Base-by-base conservation (phyloP, 1,139 yeast species). In the Suhomyces terraborum region DNA sequence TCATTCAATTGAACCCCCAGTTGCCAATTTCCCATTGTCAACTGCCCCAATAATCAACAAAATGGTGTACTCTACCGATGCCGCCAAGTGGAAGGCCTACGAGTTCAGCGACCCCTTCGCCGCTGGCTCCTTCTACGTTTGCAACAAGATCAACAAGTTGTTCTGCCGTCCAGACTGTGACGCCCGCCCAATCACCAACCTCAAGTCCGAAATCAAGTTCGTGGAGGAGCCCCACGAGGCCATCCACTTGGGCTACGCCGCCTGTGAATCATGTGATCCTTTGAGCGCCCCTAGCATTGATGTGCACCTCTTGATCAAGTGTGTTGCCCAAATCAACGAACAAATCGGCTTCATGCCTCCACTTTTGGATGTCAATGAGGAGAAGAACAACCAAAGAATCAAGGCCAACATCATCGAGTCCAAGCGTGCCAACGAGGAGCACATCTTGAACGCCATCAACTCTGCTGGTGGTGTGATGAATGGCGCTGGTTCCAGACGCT, bases 81-180 rank as follows among this genome's bases (percentile, higher is more conserved):
- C 66, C 21, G 62, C 77, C 34, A 79, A 72, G 52, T 79, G 84
- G 84, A 79, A 75, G 45, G 87, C 87, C 2, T 81, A 79, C 57
- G 84, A 80, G 54, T 79, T 79, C 55, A 70, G 77, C 46, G 88
- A 82, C 55, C 88, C 88, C 1, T 80, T 79, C 53, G 83, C 87
- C 8, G 75, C 82, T 2, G 77, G 76, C 20, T 62, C 77, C 17
- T 82, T 81, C 51, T 59, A 61, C 36, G 82, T 80, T 18, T 73
- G 80, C 53, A 75, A 77, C 57, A 67, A 65, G 47, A 54, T 64
- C 23, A 58, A 59, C 28, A 65, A 66, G 39, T 49, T 54, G 21
- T 75, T 77, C 43, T 84, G 89, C 53, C 77, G 87, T 43, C 89
- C 91, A 2, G 84, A 80, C 55, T 84, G 89, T 61, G 86, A 80